Conservation (phyloP, 2,329 filamentous ascomycete species). For the Arachnopeziza araneosa region DNA sequence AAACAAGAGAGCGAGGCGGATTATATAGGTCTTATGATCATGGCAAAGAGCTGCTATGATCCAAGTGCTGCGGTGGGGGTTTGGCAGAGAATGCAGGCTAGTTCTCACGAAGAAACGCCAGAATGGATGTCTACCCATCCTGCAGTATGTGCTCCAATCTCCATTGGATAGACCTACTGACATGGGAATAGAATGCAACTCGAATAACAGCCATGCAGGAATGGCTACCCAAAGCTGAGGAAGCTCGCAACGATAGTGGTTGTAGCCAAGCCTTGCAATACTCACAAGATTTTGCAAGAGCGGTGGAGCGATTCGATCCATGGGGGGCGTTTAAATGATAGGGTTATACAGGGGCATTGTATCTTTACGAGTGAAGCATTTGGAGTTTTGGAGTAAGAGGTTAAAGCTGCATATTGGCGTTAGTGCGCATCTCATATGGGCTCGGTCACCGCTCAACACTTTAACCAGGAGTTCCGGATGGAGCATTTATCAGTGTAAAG, state of each 20-base stretch:
- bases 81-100: constrained; percentile 61
- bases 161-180: constrained; percentile 10
- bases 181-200: constrained; percentile 46
- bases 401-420: background rate
- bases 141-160: constrained; percentile 43
- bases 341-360: background rate
- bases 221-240: constrained; percentile 54
- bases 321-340: background rate
- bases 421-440: background rate
- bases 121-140: constrained; percentile 76
- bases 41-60: constrained; percentile 74
- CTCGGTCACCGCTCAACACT: background rate
- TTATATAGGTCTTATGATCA: constrained; percentile 77
- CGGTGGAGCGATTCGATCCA: background rate
- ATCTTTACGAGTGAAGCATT: background rate
- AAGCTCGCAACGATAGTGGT: constrained; percentile 48
- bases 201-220: constrained; percentile 59
- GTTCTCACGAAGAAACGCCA: constrained; percentile 47
- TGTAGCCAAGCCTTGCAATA: constrained; percentile 32
- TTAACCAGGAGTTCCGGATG: background rate
- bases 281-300: background rate
- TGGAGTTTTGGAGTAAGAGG: background rate
- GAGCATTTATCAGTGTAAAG: background rate
- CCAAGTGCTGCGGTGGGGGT: constrained; percentile 61
- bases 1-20: constrained; percentile 74